These are phyloP conservation scores for Pseudogymnoascus verrucosus DNA, from an alignment of 2,329 filamentous ascomycete species.

Conservation along the genomic window DNA sequence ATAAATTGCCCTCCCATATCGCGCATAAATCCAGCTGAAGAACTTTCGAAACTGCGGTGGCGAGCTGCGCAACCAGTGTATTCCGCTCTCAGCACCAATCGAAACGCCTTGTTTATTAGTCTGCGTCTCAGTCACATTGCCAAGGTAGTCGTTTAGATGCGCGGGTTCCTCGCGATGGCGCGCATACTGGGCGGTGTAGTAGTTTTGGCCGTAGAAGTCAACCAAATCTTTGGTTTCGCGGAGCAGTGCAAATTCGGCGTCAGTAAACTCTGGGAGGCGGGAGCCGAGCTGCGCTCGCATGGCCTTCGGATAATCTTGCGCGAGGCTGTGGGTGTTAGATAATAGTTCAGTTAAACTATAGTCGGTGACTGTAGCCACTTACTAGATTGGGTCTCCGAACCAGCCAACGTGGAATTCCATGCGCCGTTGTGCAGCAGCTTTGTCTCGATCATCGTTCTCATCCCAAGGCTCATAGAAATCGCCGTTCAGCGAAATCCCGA, in stretches of 20 bases:
- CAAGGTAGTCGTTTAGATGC: conserved; percentile 19
- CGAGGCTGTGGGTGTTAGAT: conserved; percentile 11
- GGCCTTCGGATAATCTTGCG: conserved; percentile 18
- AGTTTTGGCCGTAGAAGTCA: conserved; percentile 26
- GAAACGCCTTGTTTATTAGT: conserved; percentile 20
- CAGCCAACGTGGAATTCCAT: conserved; percentile 25
- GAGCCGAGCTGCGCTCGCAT: conserved; percentile 21
- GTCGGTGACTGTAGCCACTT: conserved; percentile 13
- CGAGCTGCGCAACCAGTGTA: conserved; percentile 15
- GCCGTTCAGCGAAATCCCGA: conserved; percentile 21
- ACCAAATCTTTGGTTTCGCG: conserved; percentile 14
- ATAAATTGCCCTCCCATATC: conserved; percentile 22
- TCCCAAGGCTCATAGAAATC: conserved; percentile 25
- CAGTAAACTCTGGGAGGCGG: conserved; percentile 20
- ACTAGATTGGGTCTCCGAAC: conserved; percentile 28
- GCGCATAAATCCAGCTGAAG: conserved; percentile 20
- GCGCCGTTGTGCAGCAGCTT: conserved; percentile 21
- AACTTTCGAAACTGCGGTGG: conserved; percentile 22
- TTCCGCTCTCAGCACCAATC: conserved; percentile 20
- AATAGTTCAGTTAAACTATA: background rate
- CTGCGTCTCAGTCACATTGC: conserved; percentile 21
- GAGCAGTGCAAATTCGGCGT: conserved; percentile 18
- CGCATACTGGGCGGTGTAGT: conserved; percentile 24
- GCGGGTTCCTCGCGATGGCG: conserved; percentile 20
- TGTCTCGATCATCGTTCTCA: conserved; percentile 17